Percentiles rank a stretch among this genome's conserved stretches.
Evolutionary conservation across 208 protist genomes (phyloP).

Genomic region (Zelonia costaricensis): DNA sequence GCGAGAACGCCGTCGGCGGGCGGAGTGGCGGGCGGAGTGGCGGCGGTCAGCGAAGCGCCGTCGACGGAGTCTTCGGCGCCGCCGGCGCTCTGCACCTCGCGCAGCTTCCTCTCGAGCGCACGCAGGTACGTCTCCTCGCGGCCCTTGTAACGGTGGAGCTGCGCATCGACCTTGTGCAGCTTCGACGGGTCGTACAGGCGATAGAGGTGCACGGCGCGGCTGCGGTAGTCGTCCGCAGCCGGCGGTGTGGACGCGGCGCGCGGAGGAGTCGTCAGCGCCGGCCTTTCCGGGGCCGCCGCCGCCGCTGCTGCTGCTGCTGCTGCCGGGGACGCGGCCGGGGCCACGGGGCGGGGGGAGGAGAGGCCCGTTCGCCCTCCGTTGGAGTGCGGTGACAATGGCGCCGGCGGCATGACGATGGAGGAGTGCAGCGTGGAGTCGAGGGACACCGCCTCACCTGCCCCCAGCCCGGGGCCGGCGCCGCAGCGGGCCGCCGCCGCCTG

Average conservation of each 20-base stretch:
- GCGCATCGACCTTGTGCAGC: constrained; percentile 32
- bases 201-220: constrained; percentile 23
- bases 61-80: not conserved
- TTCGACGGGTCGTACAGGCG: constrained; percentile 33
- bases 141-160: constrained; percentile 32
- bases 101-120: constrained; percentile 29
- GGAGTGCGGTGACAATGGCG: not conserved
- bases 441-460: too few species aligned
- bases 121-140: constrained; percentile 31
- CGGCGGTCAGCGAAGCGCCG: not conserved
- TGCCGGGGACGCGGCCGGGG: not conserved
- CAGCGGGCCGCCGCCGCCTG: constrained; percentile 10
- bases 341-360: not conserved
- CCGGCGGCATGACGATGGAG: too few species aligned
- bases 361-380: too few species aligned
- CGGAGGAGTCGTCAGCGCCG: not conserved
- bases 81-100: not conserved
- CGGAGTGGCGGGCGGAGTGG: not conserved
- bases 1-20: not conserved
- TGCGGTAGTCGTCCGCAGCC: not conserved
- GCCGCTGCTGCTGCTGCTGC: not conserved
- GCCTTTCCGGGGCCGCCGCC: not conserved
- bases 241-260: not conserved
- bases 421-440: too few species aligned
- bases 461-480: not conserved